Evolutionary conservation across 345 rosid species (phyloP), one percentile per base, ranked within the genome.

Genomic region (Lepidium aucheri): DNA sequence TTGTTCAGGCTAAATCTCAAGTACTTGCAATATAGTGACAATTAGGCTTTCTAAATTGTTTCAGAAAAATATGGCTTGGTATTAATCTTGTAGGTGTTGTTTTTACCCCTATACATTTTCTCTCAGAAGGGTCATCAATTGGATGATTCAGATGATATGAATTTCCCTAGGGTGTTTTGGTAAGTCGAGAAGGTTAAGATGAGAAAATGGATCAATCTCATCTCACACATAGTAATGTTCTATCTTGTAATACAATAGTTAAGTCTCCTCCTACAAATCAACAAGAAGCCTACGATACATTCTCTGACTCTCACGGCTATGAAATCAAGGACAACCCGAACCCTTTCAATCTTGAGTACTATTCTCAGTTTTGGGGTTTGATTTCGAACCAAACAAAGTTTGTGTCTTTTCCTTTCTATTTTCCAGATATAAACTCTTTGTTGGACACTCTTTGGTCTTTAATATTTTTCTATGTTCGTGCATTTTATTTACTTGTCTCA

Each of bases 341-440:
- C 60, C 63, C 74, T 44, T 62, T 62, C 63, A 49, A 70, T 44
- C 63, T 68, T 44, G 75, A 70, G 36, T 47, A 68, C 9, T 47
- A 56, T 28, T 38, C n/a, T 22, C 39, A 44, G 0, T 57, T 57
- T 59, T 70, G 74, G 40, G 60, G 59, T 40, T 4, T 52, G 13
- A 26, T 59, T 60, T 16, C 41, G 17, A 61, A n/a, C 52, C 54
- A n/a, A n/a, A n/a, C 46, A 44, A 60, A 70, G 32, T 16, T 43
- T 1, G 20, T 28, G 13, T 32, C 53, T 50, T 50, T 63, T 15
- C 8, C 33, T 9, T 8, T 8, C 20, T 49, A 2, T 28, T 67
- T 26, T 12, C 36, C n/a, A 56, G 40, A 59, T 18, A 28, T 43
- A 69, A 5, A 59, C 74, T 33, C 60, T 51, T 20, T 49, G 60